These are phyloP conservation scores for Litsea cubeba DNA, from an alignment of 164 flowering plant genomes.

Conservation along the genomic window DNA sequence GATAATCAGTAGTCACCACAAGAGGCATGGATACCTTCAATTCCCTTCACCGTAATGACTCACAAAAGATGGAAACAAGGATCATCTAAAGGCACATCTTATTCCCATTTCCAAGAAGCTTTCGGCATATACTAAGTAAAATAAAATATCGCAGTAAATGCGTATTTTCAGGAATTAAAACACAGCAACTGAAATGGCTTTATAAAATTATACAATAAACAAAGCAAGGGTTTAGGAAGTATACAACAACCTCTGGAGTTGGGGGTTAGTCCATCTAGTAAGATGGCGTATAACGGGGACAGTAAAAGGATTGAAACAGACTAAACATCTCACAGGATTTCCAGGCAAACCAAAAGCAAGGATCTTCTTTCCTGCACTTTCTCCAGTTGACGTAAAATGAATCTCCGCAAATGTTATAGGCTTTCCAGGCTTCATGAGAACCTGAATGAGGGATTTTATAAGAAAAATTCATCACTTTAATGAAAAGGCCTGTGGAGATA, in stretches of 20 bases:
- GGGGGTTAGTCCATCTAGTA: constrained; percentile 81
- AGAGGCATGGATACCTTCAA: too few species aligned
- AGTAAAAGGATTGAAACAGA: constrained; percentile 79
- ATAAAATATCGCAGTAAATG: too few species aligned
- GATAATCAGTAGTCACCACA: too few species aligned
- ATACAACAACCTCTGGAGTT: constrained; percentile 53
- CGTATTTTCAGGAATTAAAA: not conserved
- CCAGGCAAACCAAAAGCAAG: constrained; percentile 97
- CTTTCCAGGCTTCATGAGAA: constrained; percentile 90
- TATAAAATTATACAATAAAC: too few species aligned
- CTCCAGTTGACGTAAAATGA: constrained; percentile 24
- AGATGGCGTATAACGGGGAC: constrained; percentile 75
- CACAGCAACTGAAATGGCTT: not conserved
- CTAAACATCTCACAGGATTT: constrained; percentile 92
- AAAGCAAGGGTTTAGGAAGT: constrained; percentile 8
- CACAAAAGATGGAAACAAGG: too few species aligned
- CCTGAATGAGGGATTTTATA: too few species aligned
- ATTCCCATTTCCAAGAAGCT: too few species aligned
- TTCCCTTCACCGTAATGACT: too few species aligned
- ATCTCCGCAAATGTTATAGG: constrained; percentile 88
- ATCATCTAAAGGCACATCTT: too few species aligned
- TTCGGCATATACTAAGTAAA: too few species aligned
- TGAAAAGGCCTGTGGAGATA: too few species aligned
- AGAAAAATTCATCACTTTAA: too few species aligned
- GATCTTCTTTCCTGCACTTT: constrained; percentile 33